Conservation (phyloP, 495 filamentous ascomycete species). For the Rostrohypoxylon terebratum region DNA sequence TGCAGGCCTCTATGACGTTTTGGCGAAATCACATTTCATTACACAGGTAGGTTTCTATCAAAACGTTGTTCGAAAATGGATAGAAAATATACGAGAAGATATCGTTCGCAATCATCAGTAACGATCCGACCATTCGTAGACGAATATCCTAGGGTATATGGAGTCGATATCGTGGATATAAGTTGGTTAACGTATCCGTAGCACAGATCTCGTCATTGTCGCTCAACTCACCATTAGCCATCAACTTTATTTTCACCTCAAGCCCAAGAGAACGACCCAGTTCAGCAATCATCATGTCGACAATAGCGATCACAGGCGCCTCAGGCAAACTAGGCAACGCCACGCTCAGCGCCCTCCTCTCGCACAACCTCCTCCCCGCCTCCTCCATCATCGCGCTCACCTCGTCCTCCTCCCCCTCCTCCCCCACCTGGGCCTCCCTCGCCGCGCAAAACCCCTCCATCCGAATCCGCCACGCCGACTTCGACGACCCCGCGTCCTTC, state of each 20-base stretch:
- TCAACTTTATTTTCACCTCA: background rate
- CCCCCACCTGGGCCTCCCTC: conserved; percentile 42
- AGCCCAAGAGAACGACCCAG: background rate
- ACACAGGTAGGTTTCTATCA: background rate
- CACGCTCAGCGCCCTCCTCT: conserved; percentile 55
- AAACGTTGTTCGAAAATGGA: background rate
- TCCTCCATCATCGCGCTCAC: conserved; percentile 55
- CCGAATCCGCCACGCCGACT: conserved; percentile 56
- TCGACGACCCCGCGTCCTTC: conserved; percentile 53
- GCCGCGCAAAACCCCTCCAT: conserved; percentile 49
- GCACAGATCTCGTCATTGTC: background rate
- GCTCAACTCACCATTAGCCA: background rate
- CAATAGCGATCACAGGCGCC: conserved; percentile 55
- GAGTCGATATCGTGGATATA: background rate
- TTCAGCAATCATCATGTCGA: conserved; percentile 34
- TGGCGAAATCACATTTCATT: conserved; percentile 8
- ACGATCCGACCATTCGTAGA: background rate
- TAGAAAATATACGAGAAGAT: background rate
- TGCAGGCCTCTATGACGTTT: conserved; percentile 29
- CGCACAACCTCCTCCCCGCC: conserved; percentile 49
- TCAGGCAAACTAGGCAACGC: conserved; percentile 61
- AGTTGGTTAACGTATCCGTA: background rate
- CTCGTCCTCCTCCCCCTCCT: conserved; percentile 47
- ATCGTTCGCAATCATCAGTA: background rate
- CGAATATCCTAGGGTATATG: background rate